phyloP scores from a whole-genome alignment of 441 rosid species.

The Populus tomentosa region DNA sequence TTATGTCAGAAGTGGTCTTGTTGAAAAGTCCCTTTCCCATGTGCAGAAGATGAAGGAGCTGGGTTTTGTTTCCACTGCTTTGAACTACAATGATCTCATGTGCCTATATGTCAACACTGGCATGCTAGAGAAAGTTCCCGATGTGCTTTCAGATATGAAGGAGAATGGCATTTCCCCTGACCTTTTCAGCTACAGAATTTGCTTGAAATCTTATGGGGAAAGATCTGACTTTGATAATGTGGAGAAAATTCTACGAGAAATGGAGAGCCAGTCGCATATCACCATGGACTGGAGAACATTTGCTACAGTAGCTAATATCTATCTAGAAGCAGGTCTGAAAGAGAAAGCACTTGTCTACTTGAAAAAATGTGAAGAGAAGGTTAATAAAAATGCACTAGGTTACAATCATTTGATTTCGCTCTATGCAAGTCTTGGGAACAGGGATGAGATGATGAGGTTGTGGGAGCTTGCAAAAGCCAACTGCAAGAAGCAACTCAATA shows the following conservation, averaged over 20 bases:
- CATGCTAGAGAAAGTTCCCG: constrained; percentile 34
- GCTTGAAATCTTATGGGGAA: constrained; percentile 36
- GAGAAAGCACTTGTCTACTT: constrained; percentile 37
- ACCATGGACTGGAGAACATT: constrained; percentile 45
- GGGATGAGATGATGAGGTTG: constrained; percentile 43
- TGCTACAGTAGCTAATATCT: constrained; percentile 31
- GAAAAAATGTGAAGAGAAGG: constrained; percentile 40
- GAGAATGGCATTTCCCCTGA: constrained; percentile 38
- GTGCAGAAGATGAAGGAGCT: constrained; percentile 43
- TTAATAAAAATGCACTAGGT: constrained; percentile 28
- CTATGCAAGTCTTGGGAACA: constrained; percentile 43
- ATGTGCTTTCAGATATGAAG: constrained; percentile 45
- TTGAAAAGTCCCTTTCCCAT: constrained; percentile 37
- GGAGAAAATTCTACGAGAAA: constrained; percentile 42
- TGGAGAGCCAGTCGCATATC: constrained; percentile 29
- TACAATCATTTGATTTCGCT: constrained; percentile 45
- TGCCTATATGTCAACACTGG: constrained; percentile 32
- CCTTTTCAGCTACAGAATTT: constrained; percentile 43
- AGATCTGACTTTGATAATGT: constrained; percentile 33
- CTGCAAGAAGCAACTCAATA: constrained; percentile 35
- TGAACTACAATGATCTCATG: constrained; percentile 43
- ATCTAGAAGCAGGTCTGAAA: constrained; percentile 34
- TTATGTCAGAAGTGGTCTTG: constrained; percentile 36
- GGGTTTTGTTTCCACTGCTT: constrained; percentile 28
- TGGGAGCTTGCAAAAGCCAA: constrained; percentile 39